Evolutionary conservation across 2,329 filamentous ascomycete genomes (phyloP).

Genomic region (Colletotrichum sp.): DNA sequence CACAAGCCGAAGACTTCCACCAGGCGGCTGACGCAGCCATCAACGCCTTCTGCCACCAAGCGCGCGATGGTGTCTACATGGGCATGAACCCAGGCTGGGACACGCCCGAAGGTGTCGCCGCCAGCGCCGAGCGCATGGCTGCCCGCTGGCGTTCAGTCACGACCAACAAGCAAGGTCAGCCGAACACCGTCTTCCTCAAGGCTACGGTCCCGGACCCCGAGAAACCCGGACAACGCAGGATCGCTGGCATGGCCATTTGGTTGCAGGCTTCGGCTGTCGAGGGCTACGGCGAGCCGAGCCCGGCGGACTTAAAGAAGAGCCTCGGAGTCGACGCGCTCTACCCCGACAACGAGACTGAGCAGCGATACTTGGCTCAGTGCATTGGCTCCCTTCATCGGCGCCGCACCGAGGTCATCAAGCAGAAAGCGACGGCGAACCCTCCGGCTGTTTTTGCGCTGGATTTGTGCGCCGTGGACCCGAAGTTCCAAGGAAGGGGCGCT

Average conservation of each 20-base stretch:
- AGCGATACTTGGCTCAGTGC: constrained; percentile 50
- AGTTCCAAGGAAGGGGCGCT: constrained; percentile 55
- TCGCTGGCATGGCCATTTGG: constrained; percentile 63
- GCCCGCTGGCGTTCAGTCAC: constrained; percentile 45
- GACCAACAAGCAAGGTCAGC: constrained; percentile 45
- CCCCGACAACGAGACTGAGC: constrained; percentile 47
- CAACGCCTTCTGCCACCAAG: constrained; percentile 54
- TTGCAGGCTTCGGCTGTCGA: constrained; percentile 52
- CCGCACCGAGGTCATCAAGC: constrained; percentile 44
- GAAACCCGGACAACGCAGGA: constrained; percentile 21
- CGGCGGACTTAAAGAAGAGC: constrained; percentile 33
- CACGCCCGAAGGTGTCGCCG: constrained; percentile 45
- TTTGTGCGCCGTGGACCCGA: constrained; percentile 57
- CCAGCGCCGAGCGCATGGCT: constrained; percentile 40
- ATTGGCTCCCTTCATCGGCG: constrained; percentile 46
- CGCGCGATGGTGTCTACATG: constrained; percentile 54
- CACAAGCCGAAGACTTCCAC: constrained; percentile 29
- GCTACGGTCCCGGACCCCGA: constrained; percentile 48
- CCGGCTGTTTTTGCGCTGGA: constrained; percentile 57
- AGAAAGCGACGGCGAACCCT: constrained; percentile 43
- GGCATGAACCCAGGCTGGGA: constrained; percentile 61
- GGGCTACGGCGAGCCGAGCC: constrained; percentile 48
- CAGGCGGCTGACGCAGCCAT: constrained; percentile 27
- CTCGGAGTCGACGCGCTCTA: constrained; percentile 41
- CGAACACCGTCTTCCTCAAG: constrained; percentile 58